Percentiles rank a stretch among this genome's conserved stretches.
Evolutionary conservation across 1,139 yeast genomes (phyloP).

Genomic region (Hemisphaericaspora xylofermentans): DNA sequence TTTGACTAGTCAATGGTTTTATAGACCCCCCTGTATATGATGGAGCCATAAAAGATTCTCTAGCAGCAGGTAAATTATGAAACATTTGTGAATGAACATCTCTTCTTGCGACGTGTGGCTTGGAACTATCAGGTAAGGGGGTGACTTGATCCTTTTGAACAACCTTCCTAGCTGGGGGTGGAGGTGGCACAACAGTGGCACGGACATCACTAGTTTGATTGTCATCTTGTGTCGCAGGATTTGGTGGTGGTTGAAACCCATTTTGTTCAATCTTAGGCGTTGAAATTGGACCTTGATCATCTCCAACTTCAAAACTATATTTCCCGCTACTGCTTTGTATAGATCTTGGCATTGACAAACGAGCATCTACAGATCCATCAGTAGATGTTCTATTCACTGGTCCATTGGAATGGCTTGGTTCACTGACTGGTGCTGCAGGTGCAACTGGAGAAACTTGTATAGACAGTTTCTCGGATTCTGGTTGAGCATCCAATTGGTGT

Average conservation of each 20-base stretch:
- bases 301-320: slow-evolving; percentile 47
- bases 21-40: slow-evolving; percentile 10
- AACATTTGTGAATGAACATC: slow-evolving; percentile 26
- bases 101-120: slow-evolving; percentile 5
- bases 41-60: slow-evolving; percentile 34
- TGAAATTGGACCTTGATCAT: slow-evolving; percentile 33
- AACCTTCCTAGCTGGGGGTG: slow-evolving; percentile 70
- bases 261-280: slow-evolving; percentile 26
- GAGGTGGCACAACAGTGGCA: slow-evolving; percentile 43
- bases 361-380: slow-evolving; percentile 7
- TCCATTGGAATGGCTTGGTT: slow-evolving; percentile 8
- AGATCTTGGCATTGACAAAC: slow-evolving; percentile 13
- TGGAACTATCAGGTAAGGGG: slow-evolving; percentile 7
- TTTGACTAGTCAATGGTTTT: slow-evolving; percentile 21
- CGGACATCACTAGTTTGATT: slow-evolving; percentile 6
- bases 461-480: neutral
- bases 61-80: slow-evolving; percentile 47
- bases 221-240: too few species aligned
- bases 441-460: slow-evolving; percentile 2
- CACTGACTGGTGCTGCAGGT: slow-evolving; percentile 8
- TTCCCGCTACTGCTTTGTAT: slow-evolving; percentile 28
- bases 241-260: slow-evolving; percentile 11
- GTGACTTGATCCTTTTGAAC: slow-evolving; percentile 19
- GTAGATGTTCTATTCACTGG: slow-evolving; percentile 3
- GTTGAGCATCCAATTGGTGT: slow-evolving; percentile 25